Conservation (phyloP, 2,329 filamentous ascomycete genomes). For the Leptographium wingfieldii region DNA sequence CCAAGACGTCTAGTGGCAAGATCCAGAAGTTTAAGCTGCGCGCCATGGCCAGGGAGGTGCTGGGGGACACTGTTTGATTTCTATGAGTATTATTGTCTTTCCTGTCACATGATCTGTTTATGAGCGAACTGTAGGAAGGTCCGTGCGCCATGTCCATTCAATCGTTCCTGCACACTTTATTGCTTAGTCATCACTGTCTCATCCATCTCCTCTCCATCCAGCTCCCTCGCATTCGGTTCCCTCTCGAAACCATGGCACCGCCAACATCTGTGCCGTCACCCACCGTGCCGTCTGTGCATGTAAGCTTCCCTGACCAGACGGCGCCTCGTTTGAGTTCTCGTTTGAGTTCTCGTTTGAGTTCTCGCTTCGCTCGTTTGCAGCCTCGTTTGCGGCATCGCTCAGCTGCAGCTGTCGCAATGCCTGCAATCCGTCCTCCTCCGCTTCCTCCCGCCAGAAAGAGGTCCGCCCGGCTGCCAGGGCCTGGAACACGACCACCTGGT, state of each 20-base stretch:
- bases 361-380: neutral
- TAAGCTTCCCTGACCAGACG: constrained; percentile 43
- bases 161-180: no score
- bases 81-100: no score
- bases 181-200: neutral
- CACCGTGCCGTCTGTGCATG: constrained; percentile 50
- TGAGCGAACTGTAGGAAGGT: no score
- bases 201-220: constrained; percentile 16
- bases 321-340: constrained; percentile 17
- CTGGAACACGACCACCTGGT: constrained; percentile 49
- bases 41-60: constrained; percentile 36
- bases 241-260: constrained; percentile 37
- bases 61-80: neutral
- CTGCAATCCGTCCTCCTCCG: constrained; percentile 6
- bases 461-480: constrained; percentile 40
- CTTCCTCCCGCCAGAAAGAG: constrained; percentile 25
- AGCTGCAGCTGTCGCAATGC: neutral
- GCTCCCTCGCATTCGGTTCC: constrained; percentile 37
- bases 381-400: neutral
- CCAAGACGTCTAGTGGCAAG: constrained; percentile 94
- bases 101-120: neutral
- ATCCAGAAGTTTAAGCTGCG: constrained; percentile 86
- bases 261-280: constrained; percentile 40
- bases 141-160: no score
- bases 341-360: constrained; percentile 2